phyloP scores from a whole-genome alignment of 1,284 basidiomycete genomes.

The Tilletia horrida region DNA sequence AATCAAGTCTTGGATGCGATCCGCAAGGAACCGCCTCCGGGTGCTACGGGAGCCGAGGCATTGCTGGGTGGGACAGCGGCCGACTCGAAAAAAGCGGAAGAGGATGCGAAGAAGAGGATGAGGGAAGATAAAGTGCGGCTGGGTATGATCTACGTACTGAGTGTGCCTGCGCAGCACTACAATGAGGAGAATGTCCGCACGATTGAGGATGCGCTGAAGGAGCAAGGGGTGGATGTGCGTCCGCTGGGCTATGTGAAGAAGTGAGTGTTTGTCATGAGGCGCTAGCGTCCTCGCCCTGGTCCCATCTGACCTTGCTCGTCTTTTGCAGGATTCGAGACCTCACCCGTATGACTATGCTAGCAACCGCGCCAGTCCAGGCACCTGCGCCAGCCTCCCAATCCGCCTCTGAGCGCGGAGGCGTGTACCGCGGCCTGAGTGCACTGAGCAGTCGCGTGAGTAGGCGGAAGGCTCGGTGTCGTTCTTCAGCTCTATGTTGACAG shows the following conservation, averaged over 20 bases:
- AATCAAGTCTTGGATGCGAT: conserved; percentile 8
- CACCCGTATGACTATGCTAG: conserved; percentile 79
- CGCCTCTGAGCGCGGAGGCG: conserved; percentile 63
- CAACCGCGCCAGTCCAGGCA: conserved; percentile 68
- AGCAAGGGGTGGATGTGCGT: conserved; percentile 67
- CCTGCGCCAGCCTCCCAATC: conserved; percentile 38
- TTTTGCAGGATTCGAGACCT: conserved; percentile 71
- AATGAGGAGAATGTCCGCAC: conserved; percentile 82
- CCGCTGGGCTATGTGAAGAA: conserved; percentile 91
- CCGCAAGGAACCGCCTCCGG: conserved; percentile 7
- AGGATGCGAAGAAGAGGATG: conserved; percentile 1
- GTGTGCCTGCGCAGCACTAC: conserved; percentile 73
- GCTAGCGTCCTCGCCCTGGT: no score
- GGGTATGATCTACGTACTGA: conserved; percentile 88
- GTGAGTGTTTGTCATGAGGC: conserved; percentile 42
- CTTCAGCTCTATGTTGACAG: conserved; percentile 9
- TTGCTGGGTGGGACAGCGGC: not conserved
- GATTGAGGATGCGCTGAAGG: conserved; percentile 61
- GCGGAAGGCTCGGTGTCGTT: conserved; percentile 12
- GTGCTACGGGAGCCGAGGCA: not conserved
- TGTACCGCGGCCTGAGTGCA: conserved; percentile 83
- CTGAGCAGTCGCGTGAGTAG: conserved; percentile 76
- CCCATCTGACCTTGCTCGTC: not conserved
- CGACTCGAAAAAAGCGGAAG: conserved; percentile 11
- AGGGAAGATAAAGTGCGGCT: conserved; percentile 80